Percentiles rank a stretch among this genome's conserved stretches.
Evolutionary conservation across 495 filamentous ascomycete genomes (phyloP).

Genomic region (Xylaria flabelliformis): DNA sequence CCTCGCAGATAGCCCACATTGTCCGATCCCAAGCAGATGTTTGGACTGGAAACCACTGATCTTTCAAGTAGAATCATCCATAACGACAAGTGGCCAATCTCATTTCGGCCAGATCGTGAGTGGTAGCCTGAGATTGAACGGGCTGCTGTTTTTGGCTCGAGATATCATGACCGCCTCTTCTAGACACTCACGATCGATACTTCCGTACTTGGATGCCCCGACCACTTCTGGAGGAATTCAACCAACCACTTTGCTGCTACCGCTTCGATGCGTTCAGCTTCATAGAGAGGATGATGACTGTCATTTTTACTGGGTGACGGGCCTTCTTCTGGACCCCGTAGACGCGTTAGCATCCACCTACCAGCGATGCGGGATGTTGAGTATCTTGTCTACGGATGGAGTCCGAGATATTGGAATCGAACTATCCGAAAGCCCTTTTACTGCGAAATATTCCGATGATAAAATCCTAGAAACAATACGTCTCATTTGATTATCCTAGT

Average conservation of each 20-base stretch:
- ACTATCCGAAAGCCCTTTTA: constrained; percentile 43
- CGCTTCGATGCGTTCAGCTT: constrained; percentile 6
- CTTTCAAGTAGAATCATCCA: neutral
- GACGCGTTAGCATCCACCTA: constrained; percentile 1
- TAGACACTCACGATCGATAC: neutral
- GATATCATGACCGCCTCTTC: neutral
- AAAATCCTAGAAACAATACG: neutral
- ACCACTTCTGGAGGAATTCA: neutral
- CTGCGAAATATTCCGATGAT: neutral
- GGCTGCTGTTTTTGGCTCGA: neutral
- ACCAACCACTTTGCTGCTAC: neutral
- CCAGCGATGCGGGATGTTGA: constrained; percentile 16
- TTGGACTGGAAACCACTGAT: neutral
- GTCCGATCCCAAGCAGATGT: neutral
- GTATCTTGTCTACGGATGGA: constrained; percentile 1
- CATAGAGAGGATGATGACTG: neutral
- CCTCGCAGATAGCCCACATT: neutral
- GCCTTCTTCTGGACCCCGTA: neutral
- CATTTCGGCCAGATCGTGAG: neutral
- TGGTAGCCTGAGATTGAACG: neutral
- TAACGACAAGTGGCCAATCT: neutral
- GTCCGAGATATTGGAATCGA: constrained; percentile 3
- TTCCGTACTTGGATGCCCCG: neutral
- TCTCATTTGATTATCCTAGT: neutral
- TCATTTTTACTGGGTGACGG: constrained; percentile 9